Evolutionary conservation across 768 basidiomycete species (phyloP).

Genomic region (Cantharellus cinnabarinus): DNA sequence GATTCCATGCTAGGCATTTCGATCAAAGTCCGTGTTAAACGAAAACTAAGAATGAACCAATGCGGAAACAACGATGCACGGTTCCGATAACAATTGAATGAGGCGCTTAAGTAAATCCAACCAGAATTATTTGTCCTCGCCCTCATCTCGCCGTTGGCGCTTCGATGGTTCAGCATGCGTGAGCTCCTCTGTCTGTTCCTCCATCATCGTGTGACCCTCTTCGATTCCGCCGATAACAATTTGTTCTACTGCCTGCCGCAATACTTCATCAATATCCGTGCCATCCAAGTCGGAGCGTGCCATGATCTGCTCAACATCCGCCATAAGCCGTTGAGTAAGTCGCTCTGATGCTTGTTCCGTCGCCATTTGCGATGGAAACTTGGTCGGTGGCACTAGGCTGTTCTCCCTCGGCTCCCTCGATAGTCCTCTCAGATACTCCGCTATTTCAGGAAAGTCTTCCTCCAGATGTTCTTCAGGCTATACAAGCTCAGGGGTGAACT

Average conservation of each 20-base stretch:
- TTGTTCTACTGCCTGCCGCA: conserved; percentile 38
- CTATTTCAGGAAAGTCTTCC: conserved; percentile 52
- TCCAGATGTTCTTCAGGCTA: conserved; percentile 51
- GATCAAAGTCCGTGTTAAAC: no score
- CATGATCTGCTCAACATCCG: conserved; percentile 42
- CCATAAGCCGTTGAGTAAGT: conserved; percentile 46
- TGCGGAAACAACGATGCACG: no score
- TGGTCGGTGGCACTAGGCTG: conserved; percentile 24
- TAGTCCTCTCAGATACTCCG: conserved; percentile 34
- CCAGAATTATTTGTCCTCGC: background rate
- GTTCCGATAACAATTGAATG: no score
- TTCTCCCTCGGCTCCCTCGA: conserved; percentile 7
- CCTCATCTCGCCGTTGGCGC: background rate
- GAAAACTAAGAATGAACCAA: no score
- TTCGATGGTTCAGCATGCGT: background rate
- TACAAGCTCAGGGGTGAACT: background rate
- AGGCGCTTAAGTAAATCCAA: no score
- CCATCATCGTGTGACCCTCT: background rate
- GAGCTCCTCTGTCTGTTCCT: background rate
- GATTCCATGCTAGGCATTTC: no score
- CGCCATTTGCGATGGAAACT: conserved; percentile 46
- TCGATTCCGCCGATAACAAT: conserved; percentile 46
- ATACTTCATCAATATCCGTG: conserved; percentile 40
- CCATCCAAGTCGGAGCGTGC: conserved; percentile 34
- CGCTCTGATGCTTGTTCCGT: conserved; percentile 50